Evolutionary conservation across 192 early-diverging fungal species (phyloP).

Genomic region (Coemansia sp.): DNA sequence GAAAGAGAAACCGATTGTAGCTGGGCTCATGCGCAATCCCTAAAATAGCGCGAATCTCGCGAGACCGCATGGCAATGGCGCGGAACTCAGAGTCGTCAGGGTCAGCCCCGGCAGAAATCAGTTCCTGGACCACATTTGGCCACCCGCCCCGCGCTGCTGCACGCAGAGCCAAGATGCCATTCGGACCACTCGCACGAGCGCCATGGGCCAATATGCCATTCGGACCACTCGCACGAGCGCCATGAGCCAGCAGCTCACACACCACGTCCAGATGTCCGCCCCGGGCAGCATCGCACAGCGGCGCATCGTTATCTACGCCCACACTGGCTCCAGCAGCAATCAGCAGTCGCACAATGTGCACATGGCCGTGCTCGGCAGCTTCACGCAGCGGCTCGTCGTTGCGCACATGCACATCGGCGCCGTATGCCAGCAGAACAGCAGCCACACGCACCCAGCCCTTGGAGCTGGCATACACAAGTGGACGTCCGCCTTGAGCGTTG

Average conservation of each 20-base stretch:
- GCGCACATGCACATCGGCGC: conserved; percentile 27
- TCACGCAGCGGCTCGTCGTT: conserved; percentile 34
- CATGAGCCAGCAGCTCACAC: conserved; percentile 19
- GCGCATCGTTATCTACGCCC: conserved; percentile 16
- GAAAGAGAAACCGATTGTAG: conserved; percentile 5
- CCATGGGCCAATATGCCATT: conserved; percentile 20
- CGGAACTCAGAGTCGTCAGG: conserved; percentile 28
- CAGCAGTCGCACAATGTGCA: conserved; percentile 22
- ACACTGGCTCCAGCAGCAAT: conserved; percentile 28
- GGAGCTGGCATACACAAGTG: conserved; percentile 31
- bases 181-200: conserved; percentile 13
- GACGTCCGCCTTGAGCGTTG: conserved; percentile 31
- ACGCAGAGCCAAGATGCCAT: conserved; percentile 28
- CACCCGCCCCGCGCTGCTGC: conserved; percentile 47
- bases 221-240: conserved; percentile 17
- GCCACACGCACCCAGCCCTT: conserved; percentile 27
- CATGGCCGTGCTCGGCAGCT: conserved; percentile 33
- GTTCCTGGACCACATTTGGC: conserved; percentile 34
- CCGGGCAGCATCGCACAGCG: conserved; percentile 32
- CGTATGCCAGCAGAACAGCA: conserved; percentile 23
- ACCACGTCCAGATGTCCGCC: conserved; percentile 30
- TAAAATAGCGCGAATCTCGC: conserved; percentile 20
- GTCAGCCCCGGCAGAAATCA: conserved; percentile 42
- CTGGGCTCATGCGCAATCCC: conserved; percentile 9
- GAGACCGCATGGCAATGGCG: conserved; percentile 29